Evolutionary conservation across 805 yeast genomes (phyloP), one percentile per base, ranked within the genome.

Genomic region (Naumovozyma castellii): DNA sequence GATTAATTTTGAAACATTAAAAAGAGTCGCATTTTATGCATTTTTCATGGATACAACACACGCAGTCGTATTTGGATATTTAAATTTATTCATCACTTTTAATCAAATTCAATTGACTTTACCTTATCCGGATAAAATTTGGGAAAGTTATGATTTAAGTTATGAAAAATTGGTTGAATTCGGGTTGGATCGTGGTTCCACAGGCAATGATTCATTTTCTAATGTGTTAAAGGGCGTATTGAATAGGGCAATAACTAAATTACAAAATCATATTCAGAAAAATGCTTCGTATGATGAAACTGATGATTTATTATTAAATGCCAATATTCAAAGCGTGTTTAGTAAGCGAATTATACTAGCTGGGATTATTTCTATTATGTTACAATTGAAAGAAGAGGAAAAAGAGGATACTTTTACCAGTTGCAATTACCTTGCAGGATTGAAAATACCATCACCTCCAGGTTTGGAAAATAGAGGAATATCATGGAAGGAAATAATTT

Each of bases 11-110:
- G 95, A 85, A 59, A 73, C 79, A 36, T 67, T 83, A 68, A 85
- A 85, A 55, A 62, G 95, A 42, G 72, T 82, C 1, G 84, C 94
- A 1, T 75, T 79, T 43, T 76, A 83, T 76, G 86, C 94, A 12
- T 86, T 85, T 56, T 81, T 80, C 54, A 67, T 82, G 51, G 95
- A 85, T 59, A 78, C 82, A 2, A 71, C 80, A 2, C 94, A 86
- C 63, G 82, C 86, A 30, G 75, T 81, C 13, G 72, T 83, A 36
- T 84, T 81, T 57, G 82, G 94, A 4, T 94, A 85, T 59, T 74
- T 80, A 42, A 65, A 75, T 50, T 55, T 71, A 27, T 57, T 78
- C 35, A 71, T 75, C 18, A 68, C 47, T 28, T 52, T 76, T 6
- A 81, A 78, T 51, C 84, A 79, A 50, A 66, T 78, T 34, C 78